These are phyloP conservation scores for Colletotrichum musicola DNA, from an alignment of 2,329 filamentous ascomycete genomes.

Conservation along the genomic window DNA sequence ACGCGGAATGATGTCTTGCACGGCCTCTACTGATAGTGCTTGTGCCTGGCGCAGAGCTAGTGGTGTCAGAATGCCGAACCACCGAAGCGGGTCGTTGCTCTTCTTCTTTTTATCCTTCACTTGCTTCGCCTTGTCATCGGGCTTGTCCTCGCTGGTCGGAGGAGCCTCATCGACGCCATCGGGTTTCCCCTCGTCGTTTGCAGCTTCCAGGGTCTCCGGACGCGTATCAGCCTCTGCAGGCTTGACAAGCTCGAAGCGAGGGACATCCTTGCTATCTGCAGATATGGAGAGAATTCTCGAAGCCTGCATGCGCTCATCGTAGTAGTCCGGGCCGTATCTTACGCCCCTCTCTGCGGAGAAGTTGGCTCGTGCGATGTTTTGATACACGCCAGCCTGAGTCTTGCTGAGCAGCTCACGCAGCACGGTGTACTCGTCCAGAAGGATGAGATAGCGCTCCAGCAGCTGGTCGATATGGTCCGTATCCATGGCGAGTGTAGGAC, in stretches of 20 bases:
- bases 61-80: slow-evolving; percentile 69
- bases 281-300: slow-evolving; percentile 56
- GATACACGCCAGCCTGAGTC: slow-evolving; percentile 68
- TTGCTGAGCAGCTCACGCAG: slow-evolving; percentile 67
- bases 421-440: slow-evolving; percentile 75
- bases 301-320: slow-evolving; percentile 80
- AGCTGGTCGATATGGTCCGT: slow-evolving; percentile 69
- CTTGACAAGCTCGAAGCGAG: slow-evolving; percentile 43
- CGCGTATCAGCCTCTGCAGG: slow-evolving; percentile 28
- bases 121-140: slow-evolving; percentile 30
- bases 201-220: slow-evolving; percentile 8
- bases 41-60: slow-evolving; percentile 70
- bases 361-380: slow-evolving; percentile 79
- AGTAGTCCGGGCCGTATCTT: slow-evolving; percentile 77
- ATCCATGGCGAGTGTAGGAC: slow-evolving; percentile 19
- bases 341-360: slow-evolving; percentile 74
- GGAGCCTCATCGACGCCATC: slow-evolving; percentile 10
- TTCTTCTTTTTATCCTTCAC: slow-evolving; percentile 28
- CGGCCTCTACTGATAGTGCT: slow-evolving; percentile 63
- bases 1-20: slow-evolving; percentile 69
- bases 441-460: slow-evolving; percentile 73
- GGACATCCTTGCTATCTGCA: slow-evolving; percentile 29
- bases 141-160: slow-evolving; percentile 21
- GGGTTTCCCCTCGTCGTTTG: slow-evolving; percentile 28
- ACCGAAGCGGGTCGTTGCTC: slow-evolving; percentile 66